Base-by-base conservation (phyloP, 306 rosid species). In the Quercus suber region DNA sequence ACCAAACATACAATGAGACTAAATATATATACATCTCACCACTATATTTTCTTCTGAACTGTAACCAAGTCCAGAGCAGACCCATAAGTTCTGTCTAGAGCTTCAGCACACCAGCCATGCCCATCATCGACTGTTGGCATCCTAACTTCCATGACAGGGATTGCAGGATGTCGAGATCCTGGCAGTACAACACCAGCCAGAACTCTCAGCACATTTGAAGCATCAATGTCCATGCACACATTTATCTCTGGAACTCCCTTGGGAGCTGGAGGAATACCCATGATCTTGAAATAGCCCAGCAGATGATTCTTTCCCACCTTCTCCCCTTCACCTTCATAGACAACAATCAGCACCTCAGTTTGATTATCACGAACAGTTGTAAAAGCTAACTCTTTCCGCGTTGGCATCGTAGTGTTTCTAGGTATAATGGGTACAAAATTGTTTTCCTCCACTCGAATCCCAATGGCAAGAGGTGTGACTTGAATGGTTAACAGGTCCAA, bases 41-140 rank as follows among this genome's bases (percentile, higher is more conserved):
- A 4, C 85, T 83, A 88, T 43, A 77, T 84, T 75, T 89, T 88
- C 81, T 81, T 87, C 70, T 55, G 85, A 60, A 87, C 82, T 14
- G 89, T 78, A 49, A 89, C 88, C 83, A 95, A 88, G 80, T 89
- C 98, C 30, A 86, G 61, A 52, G 87, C 57, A 35, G 89, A 78
- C 64, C 99, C 99, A 79, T 83, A 84, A 69, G 86, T 76, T 72
- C 79, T 83, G 73, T 80, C 67, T n/a, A 92, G 80, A 27, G 96
- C 94, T 86, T 89, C 90, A 9, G 90, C 96, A 17, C 97, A 90
- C 99, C 97, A 91, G 76, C 97, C 94, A 30, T 92, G 96, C 9
- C 97, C 98, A 35, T 95, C 93, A 55, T 91, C 97, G 5, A 95
- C 89, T 0, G 89, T 90, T 5, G 97, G 98, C 97, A 92, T 92